Conservation (phyloP, 163 green algal genomes). For the Chlorella variabilis region DNA sequence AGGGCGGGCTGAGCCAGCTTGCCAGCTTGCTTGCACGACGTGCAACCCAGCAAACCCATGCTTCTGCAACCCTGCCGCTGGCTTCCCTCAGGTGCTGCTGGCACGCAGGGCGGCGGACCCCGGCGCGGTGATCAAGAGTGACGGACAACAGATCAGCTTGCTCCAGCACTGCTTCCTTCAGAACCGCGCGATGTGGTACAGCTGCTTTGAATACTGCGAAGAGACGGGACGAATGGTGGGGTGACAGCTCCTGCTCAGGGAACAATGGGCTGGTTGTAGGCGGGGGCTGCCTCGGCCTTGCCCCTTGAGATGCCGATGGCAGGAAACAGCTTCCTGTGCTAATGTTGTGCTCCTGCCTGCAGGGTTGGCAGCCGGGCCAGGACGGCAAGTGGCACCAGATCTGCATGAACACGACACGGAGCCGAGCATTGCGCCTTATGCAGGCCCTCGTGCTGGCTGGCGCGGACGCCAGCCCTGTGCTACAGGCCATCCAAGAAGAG, state of each 20-base stretch:
- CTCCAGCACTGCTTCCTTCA: background rate
- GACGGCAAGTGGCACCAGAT: background rate
- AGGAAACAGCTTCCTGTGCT: background rate
- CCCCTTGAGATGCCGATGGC: no score
- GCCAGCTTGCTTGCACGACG: no score
- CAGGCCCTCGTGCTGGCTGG: conserved; percentile 23
- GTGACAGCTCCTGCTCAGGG: no score
- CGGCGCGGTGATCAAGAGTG: background rate
- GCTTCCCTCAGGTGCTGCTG: conserved; percentile 2
- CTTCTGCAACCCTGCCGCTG: no score
- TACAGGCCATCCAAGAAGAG: background rate
- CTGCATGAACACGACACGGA: background rate
- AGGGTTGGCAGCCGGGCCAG: background rate
- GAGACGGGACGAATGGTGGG: background rate
- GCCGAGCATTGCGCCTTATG: background rate
- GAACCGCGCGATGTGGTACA: background rate
- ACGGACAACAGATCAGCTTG: background rate
- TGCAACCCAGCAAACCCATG: no score
- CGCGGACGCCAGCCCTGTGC: background rate
- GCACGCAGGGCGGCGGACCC: background rate
- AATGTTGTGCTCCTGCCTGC: background rate
- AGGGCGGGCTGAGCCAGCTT: background rate
- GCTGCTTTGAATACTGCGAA: background rate
- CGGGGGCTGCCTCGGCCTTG: no score
- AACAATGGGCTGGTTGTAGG: no score